phyloP scores from a whole-genome alignment of 2,329 filamentous ascomycete species.

The Blastomyces percursus region DNA sequence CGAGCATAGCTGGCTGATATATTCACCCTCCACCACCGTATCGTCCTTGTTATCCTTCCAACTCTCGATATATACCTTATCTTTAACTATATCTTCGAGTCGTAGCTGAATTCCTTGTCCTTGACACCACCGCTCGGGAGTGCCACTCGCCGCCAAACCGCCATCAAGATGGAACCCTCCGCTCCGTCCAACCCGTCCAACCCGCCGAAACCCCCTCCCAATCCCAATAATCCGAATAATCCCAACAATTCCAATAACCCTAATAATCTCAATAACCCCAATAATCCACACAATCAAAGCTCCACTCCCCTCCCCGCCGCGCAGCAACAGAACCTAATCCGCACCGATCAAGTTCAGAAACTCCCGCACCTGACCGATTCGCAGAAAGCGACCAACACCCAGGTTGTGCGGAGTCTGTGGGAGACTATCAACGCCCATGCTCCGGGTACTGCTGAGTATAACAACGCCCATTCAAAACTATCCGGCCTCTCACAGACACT shows the following conservation, averaged over 20 bases:
- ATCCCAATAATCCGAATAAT: conserved; percentile 10
- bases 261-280: neutral
- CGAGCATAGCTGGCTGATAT: neutral
- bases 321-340: conserved; percentile 37
- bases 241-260: conserved; percentile 9
- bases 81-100: neutral
- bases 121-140: neutral
- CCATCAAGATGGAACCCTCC: neutral
- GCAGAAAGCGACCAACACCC: conserved; percentile 46
- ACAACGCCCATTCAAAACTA: conserved; percentile 41
- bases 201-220: neutral
- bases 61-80: neutral
- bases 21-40: neutral
- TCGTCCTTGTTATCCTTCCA: neutral
- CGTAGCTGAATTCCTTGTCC: neutral
- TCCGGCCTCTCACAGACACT: conserved; percentile 41
- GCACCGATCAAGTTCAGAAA: conserved; percentile 43
- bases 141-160: neutral
- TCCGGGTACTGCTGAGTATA: conserved; percentile 40
- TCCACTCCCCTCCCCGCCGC: conserved; percentile 20
- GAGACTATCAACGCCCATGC: conserved; percentile 40
- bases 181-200: neutral
- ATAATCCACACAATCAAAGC: conserved; percentile 14
- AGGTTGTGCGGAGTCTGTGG: conserved; percentile 46
- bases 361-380: conserved; percentile 44